Base-by-base conservation (phyloP, 306 rosid genomes). In the Cercis canadensis region DNA sequence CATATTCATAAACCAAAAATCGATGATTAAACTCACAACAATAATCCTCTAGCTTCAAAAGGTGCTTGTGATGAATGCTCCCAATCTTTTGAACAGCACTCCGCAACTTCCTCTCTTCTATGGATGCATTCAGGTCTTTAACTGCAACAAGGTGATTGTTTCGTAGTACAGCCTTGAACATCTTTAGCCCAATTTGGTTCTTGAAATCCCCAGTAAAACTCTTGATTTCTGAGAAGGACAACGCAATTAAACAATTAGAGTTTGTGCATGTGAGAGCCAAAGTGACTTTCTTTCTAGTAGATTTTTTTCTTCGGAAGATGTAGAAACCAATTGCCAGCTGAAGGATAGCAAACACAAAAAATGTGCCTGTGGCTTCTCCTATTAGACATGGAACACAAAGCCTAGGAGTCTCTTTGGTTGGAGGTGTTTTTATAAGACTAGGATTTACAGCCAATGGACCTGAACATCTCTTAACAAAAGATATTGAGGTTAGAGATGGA, bases 391-490 rank as follows among this genome's bases (percentile, higher is more conserved):
- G 79, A 70, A 87, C 49, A 62, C 87, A 87, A 16, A 88, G 39
- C 41, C 61, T 74, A 14, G 45, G 75, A 73, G 89, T 66, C 16
- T 39, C 53, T 57, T 81, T 43, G 1, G 69, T 33, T 6, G 74
- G 68, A 56, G 75, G 72, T 9, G 86, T 4, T 24, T 57, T 63
- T 9, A 2, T 11, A 36, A 19, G 57, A 65, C 57, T 18, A 32
- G 89, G 97, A 66, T 87, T 66, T 11, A 87, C 96, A 52, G 96
- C 92, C 47, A 85, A 61, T 11, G 96, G 97, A 79, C 62, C 89
- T 3, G 84, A 80, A 77, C 97, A 92, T 55, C 31, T 72, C 84
- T 80, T 92, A 62, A 83, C 91, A 67, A 87, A 88, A 53, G 96
- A 92, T 24, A 82, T 19, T 11, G 91, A 82, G 57, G 80, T 80